Conservation (phyloP, 306 rosid genomes). For the Begonia masoniana region DNA sequence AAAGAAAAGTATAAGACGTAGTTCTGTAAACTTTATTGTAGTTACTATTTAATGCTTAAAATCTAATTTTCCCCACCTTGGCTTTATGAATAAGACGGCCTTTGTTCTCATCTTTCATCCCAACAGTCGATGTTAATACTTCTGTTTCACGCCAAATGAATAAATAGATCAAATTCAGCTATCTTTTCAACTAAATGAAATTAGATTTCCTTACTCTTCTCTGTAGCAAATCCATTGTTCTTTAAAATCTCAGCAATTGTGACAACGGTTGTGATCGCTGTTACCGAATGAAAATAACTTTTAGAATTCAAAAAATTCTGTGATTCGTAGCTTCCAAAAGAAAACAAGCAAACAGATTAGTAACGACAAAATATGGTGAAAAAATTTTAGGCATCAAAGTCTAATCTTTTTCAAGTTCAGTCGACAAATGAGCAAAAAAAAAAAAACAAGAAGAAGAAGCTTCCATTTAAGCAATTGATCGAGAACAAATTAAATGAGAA, state of each 20-base stretch:
- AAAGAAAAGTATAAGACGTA: too few species aligned
- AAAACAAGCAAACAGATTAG: not conserved
- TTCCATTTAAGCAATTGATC: not conserved
- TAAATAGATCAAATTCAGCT: too few species aligned
- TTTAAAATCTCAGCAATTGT: conserved; percentile 73
- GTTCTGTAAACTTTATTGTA: too few species aligned
- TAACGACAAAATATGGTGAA: not conserved
- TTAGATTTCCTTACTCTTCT: conserved; percentile 40
- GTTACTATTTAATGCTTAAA: too few species aligned
- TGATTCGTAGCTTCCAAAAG: not conserved
- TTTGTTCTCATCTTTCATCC: conserved; percentile 55
- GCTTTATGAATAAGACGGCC: conserved; percentile 71
- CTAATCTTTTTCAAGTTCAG: not conserved
- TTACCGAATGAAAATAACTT: not conserved
- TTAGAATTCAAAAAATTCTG: conserved; percentile 1
- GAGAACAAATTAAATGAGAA: too few species aligned
- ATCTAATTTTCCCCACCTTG: conserved; percentile 23
- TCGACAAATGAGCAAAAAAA: not conserved
- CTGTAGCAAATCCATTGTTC: conserved; percentile 66
- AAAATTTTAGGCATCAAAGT: not conserved
- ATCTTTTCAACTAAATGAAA: not conserved
- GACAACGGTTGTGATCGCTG: conserved; percentile 78
- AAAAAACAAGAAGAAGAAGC: not conserved
- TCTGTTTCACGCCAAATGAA: conserved; percentile 6
- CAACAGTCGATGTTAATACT: conserved; percentile 55